Evolutionary conservation across 257 asterid species (phyloP).

Genomic region (Solanum neorickii): DNA sequence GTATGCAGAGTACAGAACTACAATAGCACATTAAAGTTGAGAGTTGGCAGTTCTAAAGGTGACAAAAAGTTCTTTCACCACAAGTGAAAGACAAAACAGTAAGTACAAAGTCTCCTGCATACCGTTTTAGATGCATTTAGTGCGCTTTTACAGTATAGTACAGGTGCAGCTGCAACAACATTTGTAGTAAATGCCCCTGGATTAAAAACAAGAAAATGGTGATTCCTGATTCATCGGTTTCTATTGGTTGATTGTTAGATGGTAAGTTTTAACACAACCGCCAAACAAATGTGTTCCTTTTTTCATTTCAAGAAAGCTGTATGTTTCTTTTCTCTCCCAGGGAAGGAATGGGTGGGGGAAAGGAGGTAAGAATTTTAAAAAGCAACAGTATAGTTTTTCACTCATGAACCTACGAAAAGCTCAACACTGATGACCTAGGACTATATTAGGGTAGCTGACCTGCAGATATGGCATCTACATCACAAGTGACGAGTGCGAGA

Average conservation of each 20-base stretch:
- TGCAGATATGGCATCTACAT: conserved; percentile 79
- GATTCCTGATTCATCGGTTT: background rate
- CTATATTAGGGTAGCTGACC: conserved; percentile 24
- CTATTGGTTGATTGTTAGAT: background rate
- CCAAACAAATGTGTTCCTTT: background rate
- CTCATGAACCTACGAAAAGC: background rate
- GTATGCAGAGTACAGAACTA: background rate
- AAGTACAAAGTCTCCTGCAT: conserved; percentile 8
- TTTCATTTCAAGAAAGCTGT: background rate
- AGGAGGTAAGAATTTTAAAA: background rate
- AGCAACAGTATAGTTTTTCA: background rate
- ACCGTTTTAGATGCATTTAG: conserved; percentile 66
- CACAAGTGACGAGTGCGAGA: conserved; percentile 87
- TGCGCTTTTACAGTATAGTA: conserved; percentile 67
- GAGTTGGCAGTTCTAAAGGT: background rate
- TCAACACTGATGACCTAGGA: background rate
- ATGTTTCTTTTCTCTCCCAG: background rate
- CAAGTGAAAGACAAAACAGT: background rate
- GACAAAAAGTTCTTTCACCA: background rate
- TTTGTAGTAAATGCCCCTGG: conserved; percentile 84
- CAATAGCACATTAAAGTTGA: background rate
- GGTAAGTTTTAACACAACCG: background rate
- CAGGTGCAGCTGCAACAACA: conserved; percentile 98
- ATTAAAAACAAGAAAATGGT: conserved; percentile 1
- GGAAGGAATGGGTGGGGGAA: background rate